These are phyloP conservation scores for Flaveria trinervia DNA, from an alignment of 129 eudicot species.

Conservation along the genomic window DNA sequence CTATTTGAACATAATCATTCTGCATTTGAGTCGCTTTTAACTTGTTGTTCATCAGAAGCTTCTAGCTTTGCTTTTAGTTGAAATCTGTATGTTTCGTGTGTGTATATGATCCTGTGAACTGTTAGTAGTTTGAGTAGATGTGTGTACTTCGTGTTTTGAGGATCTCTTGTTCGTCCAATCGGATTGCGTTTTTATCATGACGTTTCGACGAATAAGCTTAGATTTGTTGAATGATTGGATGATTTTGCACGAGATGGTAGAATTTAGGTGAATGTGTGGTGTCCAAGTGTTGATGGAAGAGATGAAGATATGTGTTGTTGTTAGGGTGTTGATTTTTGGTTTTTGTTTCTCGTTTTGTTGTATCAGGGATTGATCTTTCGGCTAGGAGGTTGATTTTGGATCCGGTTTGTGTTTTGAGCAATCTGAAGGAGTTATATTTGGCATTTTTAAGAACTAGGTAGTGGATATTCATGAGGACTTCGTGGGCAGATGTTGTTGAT, in stretches of 20 bases:
- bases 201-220: not conserved
- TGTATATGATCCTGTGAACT: not conserved
- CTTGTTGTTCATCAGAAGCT: not conserved
- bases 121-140: not conserved
- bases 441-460: constrained; percentile 15
- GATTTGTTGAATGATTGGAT: constrained; percentile 7
- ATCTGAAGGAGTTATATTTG: constrained; percentile 13
- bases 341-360: not conserved
- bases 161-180: not conserved
- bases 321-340: not conserved
- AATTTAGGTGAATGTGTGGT: not conserved
- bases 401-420: constrained; percentile 19
- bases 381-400: constrained; percentile 3
- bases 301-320: not conserved
- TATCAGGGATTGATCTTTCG: constrained; percentile 29
- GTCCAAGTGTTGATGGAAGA: not conserved
- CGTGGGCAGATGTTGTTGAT: constrained; percentile 93
- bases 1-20: not conserved
- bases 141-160: constrained; percentile 6
- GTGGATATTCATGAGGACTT: constrained; percentile 49
- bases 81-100: not conserved
- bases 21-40: constrained; percentile 24
- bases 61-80: not conserved
- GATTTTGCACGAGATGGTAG: not conserved
- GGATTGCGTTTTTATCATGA: not conserved